phyloP scores from a whole-genome alignment of 306 rosid species.

The Medicago ruthenica region DNA sequence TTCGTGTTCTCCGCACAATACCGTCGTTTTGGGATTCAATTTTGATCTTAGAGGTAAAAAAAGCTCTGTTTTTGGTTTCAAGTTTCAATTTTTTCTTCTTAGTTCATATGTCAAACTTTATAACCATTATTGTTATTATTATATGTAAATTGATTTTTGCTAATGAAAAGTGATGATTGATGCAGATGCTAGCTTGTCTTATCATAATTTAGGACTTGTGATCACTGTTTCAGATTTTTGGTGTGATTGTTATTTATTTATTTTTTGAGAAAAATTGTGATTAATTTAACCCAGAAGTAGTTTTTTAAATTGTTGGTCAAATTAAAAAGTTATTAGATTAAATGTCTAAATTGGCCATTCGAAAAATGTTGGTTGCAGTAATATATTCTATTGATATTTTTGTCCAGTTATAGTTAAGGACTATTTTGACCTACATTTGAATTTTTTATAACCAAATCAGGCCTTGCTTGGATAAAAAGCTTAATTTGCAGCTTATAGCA shows the following conservation, averaged over 20 bases:
- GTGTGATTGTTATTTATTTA: background rate
- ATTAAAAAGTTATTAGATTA: background rate
- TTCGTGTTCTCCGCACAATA: background rate
- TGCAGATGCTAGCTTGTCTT: background rate
- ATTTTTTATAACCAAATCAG: background rate
- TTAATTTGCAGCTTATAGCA: no score
- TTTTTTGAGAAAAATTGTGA: constrained; percentile 1
- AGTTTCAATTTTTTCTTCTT: background rate
- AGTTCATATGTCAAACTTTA: background rate
- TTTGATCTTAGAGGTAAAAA: constrained; percentile 28
- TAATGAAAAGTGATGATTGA: background rate
- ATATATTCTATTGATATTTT: background rate
- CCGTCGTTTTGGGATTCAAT: background rate
- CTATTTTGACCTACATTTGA: background rate
- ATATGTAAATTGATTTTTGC: background rate
- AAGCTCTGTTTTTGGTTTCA: background rate
- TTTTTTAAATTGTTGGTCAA: constrained; percentile 14
- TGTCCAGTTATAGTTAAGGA: background rate
- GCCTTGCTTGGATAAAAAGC: background rate
- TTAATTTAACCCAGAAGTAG: background rate
- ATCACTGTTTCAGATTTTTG: constrained; percentile 10
- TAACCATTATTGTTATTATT: background rate
- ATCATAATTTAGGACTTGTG: constrained; percentile 13
- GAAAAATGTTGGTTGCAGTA: background rate
- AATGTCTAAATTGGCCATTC: background rate